Evolutionary conservation across 2,329 filamentous ascomycete genomes (phyloP).

Genomic region (Microsporum canis): DNA sequence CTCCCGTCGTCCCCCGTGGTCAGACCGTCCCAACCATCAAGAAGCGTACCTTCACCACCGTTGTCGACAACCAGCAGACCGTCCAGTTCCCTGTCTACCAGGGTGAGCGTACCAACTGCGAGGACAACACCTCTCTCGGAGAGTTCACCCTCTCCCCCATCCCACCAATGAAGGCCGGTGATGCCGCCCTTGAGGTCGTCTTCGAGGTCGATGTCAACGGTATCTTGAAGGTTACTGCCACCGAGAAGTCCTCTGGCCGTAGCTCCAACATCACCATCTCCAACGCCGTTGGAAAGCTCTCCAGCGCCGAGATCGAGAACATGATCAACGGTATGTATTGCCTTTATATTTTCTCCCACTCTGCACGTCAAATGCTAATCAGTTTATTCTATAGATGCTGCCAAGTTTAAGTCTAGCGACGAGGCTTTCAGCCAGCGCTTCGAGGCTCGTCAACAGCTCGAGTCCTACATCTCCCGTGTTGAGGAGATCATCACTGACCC

Average conservation of each 20-base stretch:
- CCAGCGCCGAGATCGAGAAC: slow-evolving; percentile 84
- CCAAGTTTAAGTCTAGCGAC: slow-evolving; percentile 97
- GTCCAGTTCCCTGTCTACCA: slow-evolving; percentile 90
- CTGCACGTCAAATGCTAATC: neutral
- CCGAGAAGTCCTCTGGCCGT: slow-evolving; percentile 96
- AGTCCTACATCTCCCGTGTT: slow-evolving; percentile 96
- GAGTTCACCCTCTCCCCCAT: slow-evolving; percentile 92
- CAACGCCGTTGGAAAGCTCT: slow-evolving; percentile 99
- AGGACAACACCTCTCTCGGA: slow-evolving; percentile 94
- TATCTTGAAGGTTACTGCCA: slow-evolving; percentile 98
- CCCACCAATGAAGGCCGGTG: slow-evolving; percentile 79
- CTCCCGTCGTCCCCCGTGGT: slow-evolving; percentile 75
- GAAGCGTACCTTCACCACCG: slow-evolving; percentile 80
- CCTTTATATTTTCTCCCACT: neutral
- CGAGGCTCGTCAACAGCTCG: slow-evolving; percentile 97
- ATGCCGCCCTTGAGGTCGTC: slow-evolving; percentile 92
- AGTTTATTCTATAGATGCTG: slow-evolving; percentile 51
- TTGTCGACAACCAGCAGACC: slow-evolving; percentile 55
- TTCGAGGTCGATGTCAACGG: slow-evolving; percentile 99
- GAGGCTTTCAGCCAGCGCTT: slow-evolving; percentile 99
- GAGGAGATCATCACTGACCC: slow-evolving; percentile 99
- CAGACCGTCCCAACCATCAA: slow-evolving; percentile 68
- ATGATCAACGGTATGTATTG: slow-evolving; percentile 70
- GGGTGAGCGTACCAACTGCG: slow-evolving; percentile 95
- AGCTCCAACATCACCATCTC: slow-evolving; percentile 99